Evolutionary conservation across 352 stramenopile species (phyloP), one percentile per base, ranked within the genome.

Genomic region (Thalassiosira mediterranea): DNA sequence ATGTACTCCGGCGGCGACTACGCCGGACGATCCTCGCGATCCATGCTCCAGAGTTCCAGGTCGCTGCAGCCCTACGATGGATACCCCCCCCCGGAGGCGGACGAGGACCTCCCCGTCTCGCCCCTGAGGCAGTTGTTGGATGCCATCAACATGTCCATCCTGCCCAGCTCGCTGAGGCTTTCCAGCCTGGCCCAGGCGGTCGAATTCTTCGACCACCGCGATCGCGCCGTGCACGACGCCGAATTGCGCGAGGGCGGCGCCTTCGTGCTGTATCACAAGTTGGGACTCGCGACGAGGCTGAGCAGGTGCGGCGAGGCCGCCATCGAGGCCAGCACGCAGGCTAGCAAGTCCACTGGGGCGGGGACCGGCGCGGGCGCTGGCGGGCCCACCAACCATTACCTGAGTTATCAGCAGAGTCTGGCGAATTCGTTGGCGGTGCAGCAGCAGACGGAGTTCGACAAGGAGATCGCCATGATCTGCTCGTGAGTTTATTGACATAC

Each of bases 401-500:
- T 64, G 29, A 68, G 40, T 11, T 72, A 81, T 63, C 63, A 71
- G 46, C 63, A 69, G 13, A 52, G 60, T 54, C 34, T 76, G 3
- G 56, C 42, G 4, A 67, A 26, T 52, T 67, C 74, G 10, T 28
- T 53, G 1, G 38, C 56, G 21, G 5, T 72, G 13, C 76, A 80
- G 53, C 58, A 74, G 46, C 63, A 79, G 23, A 56, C 70, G 0
- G 69, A 84, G 26, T 63, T 67, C 26, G 64, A 87, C 56, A 76
- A 84, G 47, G 75, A 87, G 68, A 84, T 84, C 38, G 72, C 76
- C 57, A 83, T 83, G 76, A 72, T 79, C 42, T 83, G 72, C 51
- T 81, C 72, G 61, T 70, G 23, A 70, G 61, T 70, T 51, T 42
- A 1, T 34, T 38, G 42, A 13, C 13, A 13, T 42, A 13, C 34